Evolutionary conservation across 768 basidiomycete genomes (phyloP).

Genomic region (Kwoniella shandongensis): DNA sequence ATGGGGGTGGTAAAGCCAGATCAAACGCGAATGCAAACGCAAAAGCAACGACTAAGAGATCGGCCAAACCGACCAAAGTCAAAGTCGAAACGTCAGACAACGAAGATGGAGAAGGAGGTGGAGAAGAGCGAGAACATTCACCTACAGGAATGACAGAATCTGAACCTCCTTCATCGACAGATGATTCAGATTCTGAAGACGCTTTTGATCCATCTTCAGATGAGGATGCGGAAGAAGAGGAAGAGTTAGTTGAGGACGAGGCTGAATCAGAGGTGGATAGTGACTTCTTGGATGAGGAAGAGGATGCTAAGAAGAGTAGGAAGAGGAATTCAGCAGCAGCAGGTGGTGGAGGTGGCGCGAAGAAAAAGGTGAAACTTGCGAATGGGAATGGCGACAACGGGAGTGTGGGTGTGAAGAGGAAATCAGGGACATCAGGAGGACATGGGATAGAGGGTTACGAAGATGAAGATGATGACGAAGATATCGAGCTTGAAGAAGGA

Average conservation of each 20-base stretch:
- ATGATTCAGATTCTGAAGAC: conserved; percentile 29
- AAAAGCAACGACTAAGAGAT: background rate
- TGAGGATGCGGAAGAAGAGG: conserved; percentile 27
- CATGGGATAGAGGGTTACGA: conserved; percentile 23
- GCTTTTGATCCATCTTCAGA: conserved; percentile 35
- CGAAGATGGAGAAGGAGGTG: too few relatives aligned
- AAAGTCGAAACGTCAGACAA: conserved; percentile 42
- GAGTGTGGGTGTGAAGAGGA: background rate
- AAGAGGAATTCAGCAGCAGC: conserved; percentile 19
- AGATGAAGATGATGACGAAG: conserved; percentile 31
- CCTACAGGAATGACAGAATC: conserved; percentile 33
- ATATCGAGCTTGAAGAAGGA: conserved; percentile 51
- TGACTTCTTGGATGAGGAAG: conserved; percentile 36
- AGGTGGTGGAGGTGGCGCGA: conserved; percentile 6
- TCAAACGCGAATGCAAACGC: background rate
- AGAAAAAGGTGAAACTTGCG: conserved; percentile 20
- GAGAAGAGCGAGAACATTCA: too few relatives aligned
- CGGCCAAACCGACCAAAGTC: too few relatives aligned
- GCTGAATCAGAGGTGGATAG: conserved; percentile 31
- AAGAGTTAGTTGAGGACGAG: conserved; percentile 24
- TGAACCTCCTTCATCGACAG: conserved; percentile 21
- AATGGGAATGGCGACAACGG: background rate
- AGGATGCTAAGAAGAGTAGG: conserved; percentile 9
- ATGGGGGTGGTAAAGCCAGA: background rate
- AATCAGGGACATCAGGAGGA: conserved; percentile 7